A percentile compares a stretch with the other conserved stretches of the same genome.
Conservation (phyloP, 2,329 filamentous ascomycete species). For the Penicillium corylophilum region DNA sequence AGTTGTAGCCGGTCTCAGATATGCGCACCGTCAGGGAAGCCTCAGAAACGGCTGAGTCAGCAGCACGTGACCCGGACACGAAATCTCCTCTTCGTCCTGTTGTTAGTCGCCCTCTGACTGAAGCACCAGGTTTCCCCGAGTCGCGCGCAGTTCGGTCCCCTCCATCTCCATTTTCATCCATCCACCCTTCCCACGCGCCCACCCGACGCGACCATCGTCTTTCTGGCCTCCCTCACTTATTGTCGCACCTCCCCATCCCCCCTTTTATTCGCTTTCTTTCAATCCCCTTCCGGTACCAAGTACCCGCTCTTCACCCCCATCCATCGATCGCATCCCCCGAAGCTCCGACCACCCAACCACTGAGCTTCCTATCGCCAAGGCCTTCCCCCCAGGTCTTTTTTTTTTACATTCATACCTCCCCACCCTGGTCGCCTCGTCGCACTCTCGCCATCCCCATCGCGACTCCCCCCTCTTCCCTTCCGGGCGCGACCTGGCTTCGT, state of each 20-base stretch:
- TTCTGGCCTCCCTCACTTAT: slow-evolving; percentile 22
- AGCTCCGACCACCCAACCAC: slow-evolving; percentile 31
- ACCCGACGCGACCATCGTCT: slow-evolving; percentile 27
- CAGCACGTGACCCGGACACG: slow-evolving; percentile 27
- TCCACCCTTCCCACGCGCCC: slow-evolving; percentile 33
- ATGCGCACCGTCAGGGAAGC: neutral
- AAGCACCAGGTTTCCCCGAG: slow-evolving; percentile 40
- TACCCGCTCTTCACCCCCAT: slow-evolving; percentile 22
- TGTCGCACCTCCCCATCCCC: slow-evolving; percentile 19
- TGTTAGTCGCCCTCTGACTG: slow-evolving; percentile 31
- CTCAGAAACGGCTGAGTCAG: slow-evolving; percentile 26
- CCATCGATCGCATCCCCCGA: slow-evolving; percentile 27
- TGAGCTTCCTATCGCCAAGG: slow-evolving; percentile 36
- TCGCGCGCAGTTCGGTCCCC: slow-evolving; percentile 39
- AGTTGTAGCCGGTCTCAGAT: neutral
- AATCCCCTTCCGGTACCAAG: slow-evolving; percentile 17
- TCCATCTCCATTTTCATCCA: slow-evolving; percentile 41
- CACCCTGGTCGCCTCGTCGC: slow-evolving; percentile 21
- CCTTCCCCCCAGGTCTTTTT: slow-evolving; percentile 25
- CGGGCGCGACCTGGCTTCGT: slow-evolving; percentile 25
- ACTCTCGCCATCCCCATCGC: slow-evolving; percentile 22
- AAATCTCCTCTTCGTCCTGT: slow-evolving; percentile 38
- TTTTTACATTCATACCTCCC: slow-evolving; percentile 28
- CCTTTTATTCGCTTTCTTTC: slow-evolving; percentile 19
- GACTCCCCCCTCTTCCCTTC: slow-evolving; percentile 17